A percentile compares a stretch with the other conserved stretches of the same genome.
phyloP scores from a whole-genome alignment of 2,329 filamentous ascomycete genomes.

The Fusarium kyushuense region DNA sequence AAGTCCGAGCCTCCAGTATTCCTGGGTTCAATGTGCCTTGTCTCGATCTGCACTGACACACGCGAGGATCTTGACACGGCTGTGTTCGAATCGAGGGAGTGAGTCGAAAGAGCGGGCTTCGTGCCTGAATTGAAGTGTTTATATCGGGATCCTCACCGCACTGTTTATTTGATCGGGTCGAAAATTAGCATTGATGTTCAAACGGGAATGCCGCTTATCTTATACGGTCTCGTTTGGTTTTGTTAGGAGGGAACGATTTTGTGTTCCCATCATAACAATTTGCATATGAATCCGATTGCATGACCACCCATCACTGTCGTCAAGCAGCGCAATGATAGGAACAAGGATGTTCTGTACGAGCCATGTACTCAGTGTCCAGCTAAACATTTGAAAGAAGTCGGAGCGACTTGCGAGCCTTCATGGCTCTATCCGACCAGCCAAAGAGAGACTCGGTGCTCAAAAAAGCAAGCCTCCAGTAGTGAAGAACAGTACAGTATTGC shows the following conservation, averaged over 20 bases:
- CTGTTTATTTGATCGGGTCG: conserved; percentile 1
- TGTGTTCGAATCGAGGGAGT: not conserved
- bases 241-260: conserved; percentile 15
- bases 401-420: conserved; percentile 32
- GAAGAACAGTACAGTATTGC: conserved; percentile 4
- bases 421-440: conserved; percentile 37
- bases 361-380: conserved; percentile 30
- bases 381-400: conserved; percentile 21
- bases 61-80: conserved; percentile 23
- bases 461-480: conserved; percentile 18
- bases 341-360: conserved; percentile 36
- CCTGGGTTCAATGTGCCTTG: conserved; percentile 8
- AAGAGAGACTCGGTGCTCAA: conserved; percentile 15
- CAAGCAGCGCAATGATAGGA: conserved; percentile 29
- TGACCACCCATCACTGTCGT: conserved; percentile 27
- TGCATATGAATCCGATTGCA: conserved; percentile 23
- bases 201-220: conserved; percentile 41
- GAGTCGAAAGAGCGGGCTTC: not conserved
- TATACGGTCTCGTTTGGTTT: conserved; percentile 36
- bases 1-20: conserved; percentile 18
- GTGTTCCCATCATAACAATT: conserved; percentile 34
- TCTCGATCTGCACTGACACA: conserved; percentile 27
- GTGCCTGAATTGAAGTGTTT: not conserved
- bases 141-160: not conserved
- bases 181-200: conserved; percentile 1